Conservation (phyloP, 331 rosid species). For the Acacia concinna region DNA sequence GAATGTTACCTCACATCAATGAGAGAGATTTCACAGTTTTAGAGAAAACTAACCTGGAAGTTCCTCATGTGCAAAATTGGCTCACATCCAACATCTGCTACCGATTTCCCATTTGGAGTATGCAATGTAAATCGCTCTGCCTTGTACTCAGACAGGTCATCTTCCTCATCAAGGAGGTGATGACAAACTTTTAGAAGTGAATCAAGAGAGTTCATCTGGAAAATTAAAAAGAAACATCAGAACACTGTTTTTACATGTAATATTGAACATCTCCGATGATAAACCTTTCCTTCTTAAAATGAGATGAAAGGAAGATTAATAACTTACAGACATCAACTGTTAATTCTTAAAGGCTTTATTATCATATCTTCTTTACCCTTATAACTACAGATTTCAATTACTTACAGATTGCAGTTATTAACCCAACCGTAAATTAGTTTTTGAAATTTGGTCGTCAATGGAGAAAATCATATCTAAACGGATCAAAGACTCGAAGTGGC, state of each 20-base stretch:
- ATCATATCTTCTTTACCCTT: neutral
- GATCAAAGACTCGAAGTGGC: neutral
- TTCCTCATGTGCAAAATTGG: slow-evolving; percentile 97
- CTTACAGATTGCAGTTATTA: neutral
- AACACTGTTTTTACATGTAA: slow-evolving; percentile 27
- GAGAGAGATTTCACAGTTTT: neutral
- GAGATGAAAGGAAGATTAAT: neutral
- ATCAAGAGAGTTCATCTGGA: slow-evolving; percentile 90
- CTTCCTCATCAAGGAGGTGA: slow-evolving; percentile 55
- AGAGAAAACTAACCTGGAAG: slow-evolving; percentile 71
- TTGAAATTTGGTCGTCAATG: neutral
- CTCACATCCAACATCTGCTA: slow-evolving; percentile 92
- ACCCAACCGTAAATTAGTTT: neutral
- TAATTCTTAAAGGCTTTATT: neutral
- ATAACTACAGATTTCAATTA: neutral
- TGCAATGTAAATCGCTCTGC: slow-evolving; percentile 70
- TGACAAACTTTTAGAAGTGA: slow-evolving; percentile 82
- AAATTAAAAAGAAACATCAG: slow-evolving; percentile 34
- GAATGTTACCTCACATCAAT: neutral
- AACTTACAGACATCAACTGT: neutral
- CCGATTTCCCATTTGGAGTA: slow-evolving; percentile 82
- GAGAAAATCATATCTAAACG: slow-evolving; percentile 20
- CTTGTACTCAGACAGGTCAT: slow-evolving; percentile 51
- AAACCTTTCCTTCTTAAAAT: neutral
- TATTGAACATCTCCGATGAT: neutral